phyloP scores from a whole-genome alignment of 495 filamentous ascomycete species.

The Pseudevernia furfuracea region DNA sequence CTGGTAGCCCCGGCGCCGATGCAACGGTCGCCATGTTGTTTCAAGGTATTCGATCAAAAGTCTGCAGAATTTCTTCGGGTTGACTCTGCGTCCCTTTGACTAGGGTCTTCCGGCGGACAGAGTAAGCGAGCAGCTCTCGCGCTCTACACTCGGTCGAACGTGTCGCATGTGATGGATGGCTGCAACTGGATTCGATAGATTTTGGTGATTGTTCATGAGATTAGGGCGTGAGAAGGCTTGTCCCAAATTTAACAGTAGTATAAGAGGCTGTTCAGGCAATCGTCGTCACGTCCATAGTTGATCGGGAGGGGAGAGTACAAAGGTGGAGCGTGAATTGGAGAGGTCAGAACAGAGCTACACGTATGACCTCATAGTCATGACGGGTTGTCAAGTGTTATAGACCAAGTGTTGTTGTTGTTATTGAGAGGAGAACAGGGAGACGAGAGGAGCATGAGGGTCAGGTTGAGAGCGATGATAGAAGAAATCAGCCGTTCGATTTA shows the following conservation, averaged over 20 bases:
- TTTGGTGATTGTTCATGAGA: not conserved
- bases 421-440: not conserved
- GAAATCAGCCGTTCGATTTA: not conserved
- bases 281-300: not conserved
- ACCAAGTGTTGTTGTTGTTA: not conserved
- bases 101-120: not conserved
- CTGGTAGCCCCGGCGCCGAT: constrained; percentile 23
- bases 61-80: not conserved
- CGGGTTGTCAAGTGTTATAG: not conserved
- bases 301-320: not conserved
- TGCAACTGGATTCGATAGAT: not conserved
- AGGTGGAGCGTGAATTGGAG: not conserved
- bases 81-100: not conserved
- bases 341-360: not conserved
- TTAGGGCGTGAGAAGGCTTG: not conserved
- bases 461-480: not conserved
- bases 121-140: not conserved
- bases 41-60: not conserved
- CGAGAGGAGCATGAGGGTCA: no score
- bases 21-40: constrained; percentile 28
- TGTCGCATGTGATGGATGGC: not conserved
- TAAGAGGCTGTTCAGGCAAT: not conserved
- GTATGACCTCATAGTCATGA: not conserved
- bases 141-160: not conserved
- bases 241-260: not conserved